phyloP scores from a whole-genome alignment of 768 basidiomycete species.

The Podaxis sp. region DNA sequence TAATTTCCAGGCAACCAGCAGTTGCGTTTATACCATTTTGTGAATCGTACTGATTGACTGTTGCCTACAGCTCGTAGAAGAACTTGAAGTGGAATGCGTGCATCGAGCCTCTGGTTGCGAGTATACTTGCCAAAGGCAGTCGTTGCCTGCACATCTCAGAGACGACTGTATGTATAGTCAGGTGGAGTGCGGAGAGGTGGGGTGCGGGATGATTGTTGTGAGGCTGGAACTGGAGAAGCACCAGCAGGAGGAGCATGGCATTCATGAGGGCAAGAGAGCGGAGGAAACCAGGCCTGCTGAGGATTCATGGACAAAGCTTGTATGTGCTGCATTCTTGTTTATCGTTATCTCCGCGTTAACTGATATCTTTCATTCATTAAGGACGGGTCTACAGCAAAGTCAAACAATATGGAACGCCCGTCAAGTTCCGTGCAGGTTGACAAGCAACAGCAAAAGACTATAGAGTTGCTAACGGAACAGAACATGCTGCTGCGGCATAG shows the following conservation, averaged over 20 bases:
- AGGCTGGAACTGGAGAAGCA: conserved; percentile 43
- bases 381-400: background rate
- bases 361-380: background rate
- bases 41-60: conserved; percentile 11
- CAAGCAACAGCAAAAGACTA: conserved; percentile 3
- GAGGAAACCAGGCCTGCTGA: too few species aligned
- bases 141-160: conserved; percentile 60
- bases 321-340: background rate
- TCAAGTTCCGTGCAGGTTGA: background rate
- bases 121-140: conserved; percentile 65
- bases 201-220: conserved; percentile 43
- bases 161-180: conserved; percentile 60
- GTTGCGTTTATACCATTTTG: background rate
- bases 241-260: conserved; percentile 21
- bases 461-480: conserved; percentile 49
- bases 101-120: conserved; percentile 59
- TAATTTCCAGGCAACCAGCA: background rate
- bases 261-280: background rate
- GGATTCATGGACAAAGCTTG: background rate
- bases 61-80: conserved; percentile 70
- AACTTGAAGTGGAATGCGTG: conserved; percentile 73
- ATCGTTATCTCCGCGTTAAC: background rate
- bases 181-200: conserved; percentile 47
- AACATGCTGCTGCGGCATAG: conserved; percentile 62
- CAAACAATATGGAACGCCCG: background rate